Evolutionary conservation across 257 asterid species (phyloP).

Genomic region (Solanum boliviense): DNA sequence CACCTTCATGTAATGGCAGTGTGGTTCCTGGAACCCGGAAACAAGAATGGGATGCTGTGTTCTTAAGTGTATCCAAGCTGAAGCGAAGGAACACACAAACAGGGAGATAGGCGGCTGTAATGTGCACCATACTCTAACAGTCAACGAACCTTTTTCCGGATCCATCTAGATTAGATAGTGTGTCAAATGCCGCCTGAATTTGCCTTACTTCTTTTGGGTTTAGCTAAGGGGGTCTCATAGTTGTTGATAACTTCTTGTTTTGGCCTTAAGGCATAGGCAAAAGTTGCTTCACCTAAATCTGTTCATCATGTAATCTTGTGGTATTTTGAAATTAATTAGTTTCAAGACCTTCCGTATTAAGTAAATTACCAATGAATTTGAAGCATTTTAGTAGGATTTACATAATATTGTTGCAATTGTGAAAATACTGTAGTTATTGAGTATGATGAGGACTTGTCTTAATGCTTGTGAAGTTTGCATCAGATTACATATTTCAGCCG

Average conservation of each 20-base stretch:
- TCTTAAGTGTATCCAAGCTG: slow-evolving; percentile 6
- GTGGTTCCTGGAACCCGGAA: not conserved
- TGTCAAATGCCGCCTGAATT: not conserved
- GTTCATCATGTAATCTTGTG: not conserved
- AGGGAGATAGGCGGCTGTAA: not conserved
- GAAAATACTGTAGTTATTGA: not conserved
- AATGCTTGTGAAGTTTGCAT: not conserved
- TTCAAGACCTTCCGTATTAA: not conserved
- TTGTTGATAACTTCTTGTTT: not conserved
- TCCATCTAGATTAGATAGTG: not conserved
- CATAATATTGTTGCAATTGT: not conserved
- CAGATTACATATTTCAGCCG: not conserved
- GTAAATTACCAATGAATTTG: not conserved
- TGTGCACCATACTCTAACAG: not conserved
- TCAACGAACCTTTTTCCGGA: not conserved
- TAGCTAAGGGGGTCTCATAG: not conserved
- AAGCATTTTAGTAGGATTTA: not conserved
- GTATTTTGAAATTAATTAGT: not conserved
- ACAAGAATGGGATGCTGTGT: slow-evolving; percentile 14
- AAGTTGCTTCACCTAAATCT: not conserved
- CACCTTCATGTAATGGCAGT: not conserved
- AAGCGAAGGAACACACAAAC: not conserved
- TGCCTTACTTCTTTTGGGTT: not conserved
- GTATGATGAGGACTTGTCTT: not conserved
- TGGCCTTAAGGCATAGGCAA: not conserved